Percentiles rank a stretch among this genome's conserved stretches.
These are phyloP conservation scores for Vickermania spadyakhi DNA, from an alignment of 208 protist genomes.

Conservation along the genomic window DNA sequence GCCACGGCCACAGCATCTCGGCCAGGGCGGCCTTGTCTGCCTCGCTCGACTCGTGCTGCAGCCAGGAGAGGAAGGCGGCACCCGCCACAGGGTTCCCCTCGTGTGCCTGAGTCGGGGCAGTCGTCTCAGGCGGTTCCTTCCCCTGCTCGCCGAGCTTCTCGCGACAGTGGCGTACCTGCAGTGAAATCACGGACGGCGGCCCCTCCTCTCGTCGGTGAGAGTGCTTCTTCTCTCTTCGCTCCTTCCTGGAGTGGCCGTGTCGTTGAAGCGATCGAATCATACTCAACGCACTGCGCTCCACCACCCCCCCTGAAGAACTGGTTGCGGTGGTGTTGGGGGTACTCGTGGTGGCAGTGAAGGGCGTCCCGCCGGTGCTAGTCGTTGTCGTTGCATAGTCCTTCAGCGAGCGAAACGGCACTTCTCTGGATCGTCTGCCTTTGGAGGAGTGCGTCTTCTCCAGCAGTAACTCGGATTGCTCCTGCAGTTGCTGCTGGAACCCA, in stretches of 20 bases:
- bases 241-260: not conserved
- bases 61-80: not conserved
- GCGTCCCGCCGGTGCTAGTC: not conserved
- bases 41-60: too few species aligned
- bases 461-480: slow-evolving; percentile 3
- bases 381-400: not conserved
- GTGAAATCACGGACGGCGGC: not conserved
- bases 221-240: not conserved
- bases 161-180: not conserved
- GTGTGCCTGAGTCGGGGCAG: too few species aligned
- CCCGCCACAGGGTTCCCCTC: too few species aligned
- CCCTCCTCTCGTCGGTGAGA: not conserved
- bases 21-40: slow-evolving; percentile 3
- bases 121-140: too few species aligned
- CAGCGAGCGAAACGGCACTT: not conserved
- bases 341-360: not conserved
- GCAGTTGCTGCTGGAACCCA: slow-evolving; percentile 20
- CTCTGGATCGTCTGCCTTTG: not conserved
- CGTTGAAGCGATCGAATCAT: not conserved
- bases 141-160: not conserved
- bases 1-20: not conserved
- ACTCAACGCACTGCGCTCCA: too few species aligned
- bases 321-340: not conserved
- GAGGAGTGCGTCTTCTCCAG: not conserved
- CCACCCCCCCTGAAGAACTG: too few species aligned